Evolutionary conservation across 2,329 filamentous ascomycete genomes (phyloP), one percentile per base, ranked within the genome.

Genomic region (Cladosporium sp.): DNA sequence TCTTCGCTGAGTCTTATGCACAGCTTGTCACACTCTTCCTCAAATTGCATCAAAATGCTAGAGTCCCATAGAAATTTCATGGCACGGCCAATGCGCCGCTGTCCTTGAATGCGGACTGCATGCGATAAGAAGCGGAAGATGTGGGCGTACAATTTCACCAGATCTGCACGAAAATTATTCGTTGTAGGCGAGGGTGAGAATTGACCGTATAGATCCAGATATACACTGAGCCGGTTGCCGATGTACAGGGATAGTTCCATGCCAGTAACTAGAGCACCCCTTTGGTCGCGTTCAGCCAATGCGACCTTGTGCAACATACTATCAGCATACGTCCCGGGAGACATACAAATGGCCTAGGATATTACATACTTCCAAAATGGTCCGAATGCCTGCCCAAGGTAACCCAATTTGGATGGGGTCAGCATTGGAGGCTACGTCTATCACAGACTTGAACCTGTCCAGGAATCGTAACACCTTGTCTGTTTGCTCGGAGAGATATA

Each of bases 281-380:
- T 36, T 18, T 65, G 55, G 15, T 51, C 5, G 11, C 64, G 26
- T 10, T 68, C 64, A 30, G 58, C 12, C 18, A 64, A 11, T 14
- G 55, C 65, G 15, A 61, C 41, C 65, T 59, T 28, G 1, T 36
- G 5, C 11, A 21, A 14, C 2, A 14, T 12, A 8, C 34, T 44
- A 3, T 57, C 18, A 57, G 54, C 41, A 2, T 36, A 32, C 14
- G 11, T 11, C 2, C 12, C 34, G 11, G 3, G 8, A 24, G 4
- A 12, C 7, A 38, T 3, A 11, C 2, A 28, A 7, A 44, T 44
- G 18, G 18, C 18, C 38, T 8, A 30, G 34, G 11, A n/a, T 21
- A 14, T 57, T 2, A 21, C 26, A n/a, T 60, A 75, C 77, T 62
- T 76, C 70, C 5, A 78, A 71, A 24, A 79, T 59, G 51, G 77